Conservation (phyloP, 345 rosid species). For the Fremontodendron californicum region DNA sequence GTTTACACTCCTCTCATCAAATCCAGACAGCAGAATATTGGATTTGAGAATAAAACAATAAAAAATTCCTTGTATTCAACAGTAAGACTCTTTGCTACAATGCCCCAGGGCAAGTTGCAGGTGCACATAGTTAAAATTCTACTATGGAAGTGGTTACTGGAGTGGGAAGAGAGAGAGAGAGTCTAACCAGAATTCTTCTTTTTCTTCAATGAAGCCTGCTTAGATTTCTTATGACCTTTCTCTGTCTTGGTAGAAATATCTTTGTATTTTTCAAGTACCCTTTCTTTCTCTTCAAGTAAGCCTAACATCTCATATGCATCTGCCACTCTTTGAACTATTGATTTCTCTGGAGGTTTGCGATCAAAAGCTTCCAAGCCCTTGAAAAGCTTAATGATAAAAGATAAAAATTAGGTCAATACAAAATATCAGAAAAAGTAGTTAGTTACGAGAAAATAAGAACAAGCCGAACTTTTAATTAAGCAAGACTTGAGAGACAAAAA, state of each 20-base stretch:
- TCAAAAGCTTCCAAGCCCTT: slow-evolving; percentile 63
- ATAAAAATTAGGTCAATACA: not conserved
- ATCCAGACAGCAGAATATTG: no score
- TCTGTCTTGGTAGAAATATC: slow-evolving; percentile 35
- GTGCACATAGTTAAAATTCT: not conserved
- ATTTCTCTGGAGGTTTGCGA: slow-evolving; percentile 75
- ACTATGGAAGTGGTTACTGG: not conserved
- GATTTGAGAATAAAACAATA: no score
- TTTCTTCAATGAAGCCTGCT: slow-evolving; percentile 32
- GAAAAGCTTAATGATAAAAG: slow-evolving; percentile 23
- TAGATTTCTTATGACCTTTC: slow-evolving; percentile 26
- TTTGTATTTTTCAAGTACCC: slow-evolving; percentile 55
- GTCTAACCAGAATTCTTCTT: slow-evolving; percentile 43
- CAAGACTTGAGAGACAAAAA: not conserved
- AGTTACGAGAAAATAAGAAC: not conserved
- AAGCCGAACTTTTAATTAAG: not conserved
- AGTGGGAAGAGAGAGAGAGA: not conserved
- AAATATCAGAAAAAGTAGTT: not conserved
- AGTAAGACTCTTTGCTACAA: no score
- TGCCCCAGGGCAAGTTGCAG: not conserved
- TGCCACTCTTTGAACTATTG: slow-evolving; percentile 67
- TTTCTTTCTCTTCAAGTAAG: slow-evolving; percentile 59
- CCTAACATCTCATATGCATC: slow-evolving; percentile 76
- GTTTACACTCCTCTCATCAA: no score
- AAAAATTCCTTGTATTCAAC: no score